phyloP scores from a whole-genome alignment of 1,284 basidiomycete genomes.

The Irpex sp. region DNA sequence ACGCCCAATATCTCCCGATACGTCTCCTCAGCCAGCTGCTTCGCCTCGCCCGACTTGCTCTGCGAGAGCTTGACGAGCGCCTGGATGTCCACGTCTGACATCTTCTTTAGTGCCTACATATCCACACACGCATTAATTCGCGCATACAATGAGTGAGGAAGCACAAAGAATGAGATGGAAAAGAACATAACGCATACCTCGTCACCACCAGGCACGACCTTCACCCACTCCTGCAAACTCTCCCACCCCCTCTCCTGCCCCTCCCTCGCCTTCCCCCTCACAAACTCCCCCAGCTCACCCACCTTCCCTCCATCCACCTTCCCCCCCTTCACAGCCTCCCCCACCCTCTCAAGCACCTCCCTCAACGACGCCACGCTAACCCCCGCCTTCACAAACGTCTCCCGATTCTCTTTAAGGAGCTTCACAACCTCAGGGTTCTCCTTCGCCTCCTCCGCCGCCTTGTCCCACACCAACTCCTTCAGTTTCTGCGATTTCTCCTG shows the following conservation, averaged over 20 bases:
- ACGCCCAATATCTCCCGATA: conserved; percentile 31
- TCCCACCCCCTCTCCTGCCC: conserved; percentile 21
- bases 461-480: conserved; percentile 28
- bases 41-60: conserved; percentile 30
- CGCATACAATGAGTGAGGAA: background rate
- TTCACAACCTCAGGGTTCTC: conserved; percentile 16
- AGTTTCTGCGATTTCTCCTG: conserved; percentile 27
- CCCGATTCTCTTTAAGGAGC: conserved; percentile 9
- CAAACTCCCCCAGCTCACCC: conserved; percentile 28
- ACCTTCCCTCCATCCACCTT: conserved; percentile 26
- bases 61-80: conserved; percentile 27
- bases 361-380: conserved; percentile 4
- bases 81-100: conserved; percentile 28
- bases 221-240: conserved; percentile 22
- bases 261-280: conserved; percentile 26
- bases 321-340: conserved; percentile 23
- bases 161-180: background rate
- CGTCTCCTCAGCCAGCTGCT: conserved; percentile 33
- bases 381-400: conserved; percentile 5
- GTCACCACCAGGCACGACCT: conserved; percentile 27
- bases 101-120: conserved; percentile 24
- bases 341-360: conserved; percentile 26
- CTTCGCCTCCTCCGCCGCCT: conserved; percentile 23
- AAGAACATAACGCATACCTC: conserved; percentile 18
- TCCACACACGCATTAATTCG: too few species aligned